phyloP scores from a whole-genome alignment of 805 yeast species.

The Wickerhamiella nectarea region DNA sequence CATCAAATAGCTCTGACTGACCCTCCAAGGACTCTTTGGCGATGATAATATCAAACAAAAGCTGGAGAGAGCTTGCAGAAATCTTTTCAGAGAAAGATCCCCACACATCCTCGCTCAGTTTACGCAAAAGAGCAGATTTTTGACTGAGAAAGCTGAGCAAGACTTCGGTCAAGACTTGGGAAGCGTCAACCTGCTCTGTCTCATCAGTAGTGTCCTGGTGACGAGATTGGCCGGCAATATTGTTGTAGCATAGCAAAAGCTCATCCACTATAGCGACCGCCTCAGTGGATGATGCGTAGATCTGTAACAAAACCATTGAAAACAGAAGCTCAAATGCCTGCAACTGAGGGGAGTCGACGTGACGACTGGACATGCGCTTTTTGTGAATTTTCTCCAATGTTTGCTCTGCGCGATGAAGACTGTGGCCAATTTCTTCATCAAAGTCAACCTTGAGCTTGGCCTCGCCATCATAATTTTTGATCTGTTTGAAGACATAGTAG shows the following conservation, averaged over 20 bases:
- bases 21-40: conserved; percentile 75
- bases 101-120: conserved; percentile 43
- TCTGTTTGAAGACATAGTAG: conserved; percentile 21
- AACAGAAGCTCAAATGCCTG: conserved; percentile 62
- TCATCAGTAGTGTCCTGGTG: conserved; percentile 26
- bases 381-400: conserved; percentile 34
- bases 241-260: conserved; percentile 44
- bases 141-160: conserved; percentile 44
- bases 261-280: conserved; percentile 65
- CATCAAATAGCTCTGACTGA: conserved; percentile 59
- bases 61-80: conserved; percentile 32
- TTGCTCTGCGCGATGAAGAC: conserved; percentile 37
- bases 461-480: conserved; percentile 13
- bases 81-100: conserved; percentile 39
- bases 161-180: conserved; percentile 44
- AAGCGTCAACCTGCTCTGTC: conserved; percentile 30
- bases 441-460: conserved; percentile 27
- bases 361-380: conserved; percentile 27
- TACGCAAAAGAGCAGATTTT: conserved; percentile 43
- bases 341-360: conserved; percentile 31
- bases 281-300: conserved; percentile 60
- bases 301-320: conserved; percentile 62
- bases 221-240: conserved; percentile 28
- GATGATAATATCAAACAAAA: conserved; percentile 40
- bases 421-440: conserved; percentile 43